phyloP scores from a whole-genome alignment of 1,284 basidiomycete genomes.

The Wallemia ichthyophaga region DNA sequence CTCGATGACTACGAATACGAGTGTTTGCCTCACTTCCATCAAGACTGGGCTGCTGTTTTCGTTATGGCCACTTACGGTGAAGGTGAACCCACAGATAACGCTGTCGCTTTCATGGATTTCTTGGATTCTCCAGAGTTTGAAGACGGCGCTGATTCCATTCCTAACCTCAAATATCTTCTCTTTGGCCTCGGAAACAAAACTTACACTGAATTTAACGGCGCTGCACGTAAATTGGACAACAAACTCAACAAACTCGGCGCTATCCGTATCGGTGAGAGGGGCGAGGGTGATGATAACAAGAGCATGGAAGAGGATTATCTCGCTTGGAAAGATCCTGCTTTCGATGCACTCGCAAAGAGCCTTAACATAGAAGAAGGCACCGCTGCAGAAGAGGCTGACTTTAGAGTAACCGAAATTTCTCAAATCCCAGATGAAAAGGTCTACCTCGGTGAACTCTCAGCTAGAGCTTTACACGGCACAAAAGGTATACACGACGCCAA shows the following conservation, averaged over 20 bases:
- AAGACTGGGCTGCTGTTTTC: constrained; percentile 62
- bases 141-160: constrained; percentile 41
- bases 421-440: constrained; percentile 46
- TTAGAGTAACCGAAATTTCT: constrained; percentile 39
- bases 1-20: constrained; percentile 95
- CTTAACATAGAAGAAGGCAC: constrained; percentile 84
- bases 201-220: constrained; percentile 81
- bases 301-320: constrained; percentile 99
- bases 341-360: constrained; percentile 48
- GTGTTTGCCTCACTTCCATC: constrained; percentile 66
- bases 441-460: constrained; percentile 67
- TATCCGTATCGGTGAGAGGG: constrained; percentile 55
- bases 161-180: constrained; percentile 75
- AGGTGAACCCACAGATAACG: constrained; percentile 95
- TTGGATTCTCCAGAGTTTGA: constrained; percentile 59
- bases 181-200: constrained; percentile 87
- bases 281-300: constrained; percentile 96
- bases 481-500: constrained; percentile 87
- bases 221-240: constrained; percentile 49
- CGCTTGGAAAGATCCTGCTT: constrained; percentile 98
- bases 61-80: constrained; percentile 96
- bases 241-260: constrained; percentile 52
- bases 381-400: constrained; percentile 82
- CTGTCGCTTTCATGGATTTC: constrained; percentile 80
- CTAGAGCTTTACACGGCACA: constrained; percentile 44